phyloP scores from a whole-genome alignment of 2,329 filamentous ascomycete genomes.

The Penicillium rolfsii region DNA sequence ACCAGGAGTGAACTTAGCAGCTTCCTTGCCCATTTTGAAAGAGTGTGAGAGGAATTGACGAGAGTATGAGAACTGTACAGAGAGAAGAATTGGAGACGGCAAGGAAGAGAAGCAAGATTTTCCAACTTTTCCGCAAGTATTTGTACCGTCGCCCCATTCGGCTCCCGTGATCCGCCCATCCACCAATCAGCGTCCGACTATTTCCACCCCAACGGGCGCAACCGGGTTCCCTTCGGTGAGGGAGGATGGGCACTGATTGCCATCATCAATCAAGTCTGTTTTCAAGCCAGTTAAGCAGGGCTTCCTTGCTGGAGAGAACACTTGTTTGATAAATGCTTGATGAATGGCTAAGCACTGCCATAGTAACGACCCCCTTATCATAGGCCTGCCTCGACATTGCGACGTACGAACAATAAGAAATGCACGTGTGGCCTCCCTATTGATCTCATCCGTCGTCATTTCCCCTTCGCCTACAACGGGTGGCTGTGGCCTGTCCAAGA shows the following conservation, averaged over 20 bases:
- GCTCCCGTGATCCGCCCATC: constrained; percentile 38
- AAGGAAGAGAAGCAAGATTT: constrained; percentile 37
- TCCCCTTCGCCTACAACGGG: background rate
- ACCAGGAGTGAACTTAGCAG: constrained; percentile 32
- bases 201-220: constrained; percentile 42
- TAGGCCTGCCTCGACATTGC: background rate
- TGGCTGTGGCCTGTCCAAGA: background rate
- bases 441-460: constrained; percentile 31
- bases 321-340: background rate
- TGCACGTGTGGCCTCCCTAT: constrained; percentile 5
- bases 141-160: constrained; percentile 40
- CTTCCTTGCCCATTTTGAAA: constrained; percentile 32
- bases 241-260: background rate
- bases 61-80: constrained; percentile 27
- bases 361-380: background rate
- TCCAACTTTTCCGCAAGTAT: constrained; percentile 31
- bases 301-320: background rate
- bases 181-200: constrained; percentile 42
- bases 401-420: background rate
- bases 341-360: background rate
- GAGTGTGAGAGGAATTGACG: constrained; percentile 16
- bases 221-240: constrained; percentile 35
- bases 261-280: background rate
- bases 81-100: constrained; percentile 15
- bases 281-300: background rate